These are phyloP conservation scores for Fraxinus cuspidata DNA, from an alignment of 257 asterid species.

Conservation along the genomic window DNA sequence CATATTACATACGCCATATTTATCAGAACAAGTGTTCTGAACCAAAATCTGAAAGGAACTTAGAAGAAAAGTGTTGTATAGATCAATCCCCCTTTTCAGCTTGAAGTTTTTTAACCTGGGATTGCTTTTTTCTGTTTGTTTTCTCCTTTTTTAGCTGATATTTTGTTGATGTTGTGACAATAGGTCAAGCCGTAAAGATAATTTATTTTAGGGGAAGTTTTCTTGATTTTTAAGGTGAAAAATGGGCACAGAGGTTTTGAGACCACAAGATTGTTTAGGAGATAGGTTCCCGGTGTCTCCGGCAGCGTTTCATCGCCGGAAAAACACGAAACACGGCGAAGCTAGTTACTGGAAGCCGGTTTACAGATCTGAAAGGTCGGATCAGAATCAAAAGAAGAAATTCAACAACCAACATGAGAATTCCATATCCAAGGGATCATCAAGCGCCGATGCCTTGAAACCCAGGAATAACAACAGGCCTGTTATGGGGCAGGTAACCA, in stretches of 20 bases:
- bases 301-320: slow-evolving; percentile 21
- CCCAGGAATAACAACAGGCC: slow-evolving; percentile 15
- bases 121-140: neutral
- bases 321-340: slow-evolving; percentile 21
- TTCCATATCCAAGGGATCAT: slow-evolving; percentile 25
- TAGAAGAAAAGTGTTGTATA: slow-evolving; percentile 8
- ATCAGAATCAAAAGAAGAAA: slow-evolving; percentile 35
- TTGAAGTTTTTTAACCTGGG: too few relatives aligned
- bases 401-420: slow-evolving; percentile 23
- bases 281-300: slow-evolving; percentile 26
- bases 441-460: slow-evolving; percentile 27
- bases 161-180: neutral
- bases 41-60: slow-evolving; percentile 29
- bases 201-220: slow-evolving; percentile 5
- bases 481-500: slow-evolving; percentile 30
- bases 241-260: slow-evolving; percentile 55
- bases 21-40: neutral
- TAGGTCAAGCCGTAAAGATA: neutral
- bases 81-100: neutral
- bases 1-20: neutral
- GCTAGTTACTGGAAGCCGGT: slow-evolving; percentile 26
- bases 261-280: slow-evolving; percentile 40
- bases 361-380: slow-evolving; percentile 32
- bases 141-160: slow-evolving; percentile 1
- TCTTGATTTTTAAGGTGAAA: neutral